Evolutionary conservation across 2,329 filamentous ascomycete species (phyloP), one percentile per base, ranked within the genome.

Genomic region (Epichloe aotearoae): DNA sequence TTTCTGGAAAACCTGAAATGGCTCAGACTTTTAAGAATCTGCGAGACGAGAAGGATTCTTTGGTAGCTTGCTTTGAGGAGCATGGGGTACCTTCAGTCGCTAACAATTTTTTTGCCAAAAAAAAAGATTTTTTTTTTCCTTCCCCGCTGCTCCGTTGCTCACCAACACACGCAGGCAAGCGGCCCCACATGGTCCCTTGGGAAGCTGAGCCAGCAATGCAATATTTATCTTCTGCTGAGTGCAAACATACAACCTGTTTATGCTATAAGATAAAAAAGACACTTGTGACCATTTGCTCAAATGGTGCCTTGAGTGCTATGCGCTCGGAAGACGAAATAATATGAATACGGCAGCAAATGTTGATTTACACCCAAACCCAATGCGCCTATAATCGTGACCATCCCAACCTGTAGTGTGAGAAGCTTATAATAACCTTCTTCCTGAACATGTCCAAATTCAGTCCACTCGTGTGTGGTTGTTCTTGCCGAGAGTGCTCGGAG

Each of bases 401-500:
- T 30, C 30, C 46, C 46, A 40, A 33, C 30, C 15, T 5, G 23
- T 15, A 39, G 11, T 3, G 14, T 19, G 19, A 6, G 7, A 34
- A n/a, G 26, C 26, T 17, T 48, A 4, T 23, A 10, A n/a, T 14
- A 33, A 12, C 23, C n/a, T 6, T 23, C 20, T 20, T 42, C 6
- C 12, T 23, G 3, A 20, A 12, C 19, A 6, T 42, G 17, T 17
- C 4, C 42, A 42, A 38, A 23, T 42, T 40, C 49, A 40, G 54
- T 36, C 69, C 17, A 55, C 57, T 10, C 54, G 56, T 15, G 54
- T 54, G 30, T 60, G 52, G 19, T 69, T 63, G 26, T 65, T 68
- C 44, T 64, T 62, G n/a, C 64, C 63, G 11, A 63, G 55, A 6
- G 62, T 64, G 50, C 60, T 62, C 1, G 74, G 73, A 50, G 70